phyloP scores from a whole-genome alignment of 2,329 filamentous ascomycete genomes.

The Verticillium nubilum region DNA sequence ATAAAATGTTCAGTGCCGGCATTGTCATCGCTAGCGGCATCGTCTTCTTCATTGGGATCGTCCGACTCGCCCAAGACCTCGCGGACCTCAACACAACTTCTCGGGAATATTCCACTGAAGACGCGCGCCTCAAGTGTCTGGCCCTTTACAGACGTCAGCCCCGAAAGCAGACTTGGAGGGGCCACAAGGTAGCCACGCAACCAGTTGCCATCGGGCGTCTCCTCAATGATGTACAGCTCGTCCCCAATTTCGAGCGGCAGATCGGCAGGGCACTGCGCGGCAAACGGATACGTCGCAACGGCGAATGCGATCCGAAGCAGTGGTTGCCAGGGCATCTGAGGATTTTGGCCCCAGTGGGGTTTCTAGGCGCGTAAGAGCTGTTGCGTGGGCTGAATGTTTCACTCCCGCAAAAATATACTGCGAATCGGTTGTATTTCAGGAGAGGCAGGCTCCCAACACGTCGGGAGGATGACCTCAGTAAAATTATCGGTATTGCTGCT shows the following conservation, averaged over 20 bases:
- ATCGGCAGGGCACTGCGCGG: constrained; percentile 79
- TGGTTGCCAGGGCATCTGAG: constrained; percentile 89
- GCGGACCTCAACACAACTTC: constrained; percentile 89
- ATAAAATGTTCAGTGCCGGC: constrained; percentile 7
- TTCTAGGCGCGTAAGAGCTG: background rate
- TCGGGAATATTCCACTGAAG: constrained; percentile 96
- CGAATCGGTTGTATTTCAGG: background rate
- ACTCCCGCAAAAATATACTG: background rate
- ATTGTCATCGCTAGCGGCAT: constrained; percentile 15
- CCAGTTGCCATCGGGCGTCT: constrained; percentile 89
- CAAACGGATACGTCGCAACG: constrained; percentile 91
- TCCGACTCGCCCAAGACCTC: constrained; percentile 80
- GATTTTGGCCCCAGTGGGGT: background rate
- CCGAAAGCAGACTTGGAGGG: constrained; percentile 86
- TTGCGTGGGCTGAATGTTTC: background rate
- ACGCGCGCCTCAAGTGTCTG: constrained; percentile 93
- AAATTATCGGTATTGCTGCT: background rate
- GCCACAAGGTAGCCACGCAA: constrained; percentile 92
- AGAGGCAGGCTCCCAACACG: background rate
- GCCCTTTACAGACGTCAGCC: constrained; percentile 83
- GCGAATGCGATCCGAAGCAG: constrained; percentile 96
- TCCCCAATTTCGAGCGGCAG: constrained; percentile 96
- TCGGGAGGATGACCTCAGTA: background rate
- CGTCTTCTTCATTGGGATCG: constrained; percentile 34
- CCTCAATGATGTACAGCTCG: constrained; percentile 97